Evolutionary conservation across 2,329 filamentous ascomycete species (phyloP).

Genomic region (Ceratocystis ficicola): DNA sequence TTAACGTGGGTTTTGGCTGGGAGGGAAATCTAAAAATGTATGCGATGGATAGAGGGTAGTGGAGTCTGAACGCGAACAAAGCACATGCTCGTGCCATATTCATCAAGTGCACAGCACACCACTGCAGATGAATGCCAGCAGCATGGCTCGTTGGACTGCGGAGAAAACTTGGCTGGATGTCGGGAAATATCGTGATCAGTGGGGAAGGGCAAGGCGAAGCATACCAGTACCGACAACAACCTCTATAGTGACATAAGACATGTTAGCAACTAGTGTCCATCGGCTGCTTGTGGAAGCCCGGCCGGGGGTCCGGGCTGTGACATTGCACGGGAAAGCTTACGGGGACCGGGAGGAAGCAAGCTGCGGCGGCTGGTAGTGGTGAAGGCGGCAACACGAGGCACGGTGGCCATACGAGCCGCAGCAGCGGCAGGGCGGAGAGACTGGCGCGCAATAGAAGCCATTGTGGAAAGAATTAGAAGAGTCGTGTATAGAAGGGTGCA

Average conservation of each 20-base stretch:
- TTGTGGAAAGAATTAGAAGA: slow-evolving; percentile 27
- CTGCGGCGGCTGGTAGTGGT: slow-evolving; percentile 65
- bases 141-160: not conserved
- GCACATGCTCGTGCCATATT: not conserved
- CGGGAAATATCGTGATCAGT: slow-evolving; percentile 1
- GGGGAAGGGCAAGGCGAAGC: slow-evolving; percentile 22
- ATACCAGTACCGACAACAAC: slow-evolving; percentile 62
- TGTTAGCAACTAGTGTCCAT: slow-evolving; percentile 33
- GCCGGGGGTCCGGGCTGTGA: not conserved
- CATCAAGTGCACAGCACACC: not conserved
- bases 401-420: slow-evolving; percentile 25
- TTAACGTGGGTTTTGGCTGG: slow-evolving; percentile 9
- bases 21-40: not conserved
- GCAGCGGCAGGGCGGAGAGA: slow-evolving; percentile 37
- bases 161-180: not conserved
- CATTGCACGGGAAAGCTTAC: slow-evolving; percentile 39
- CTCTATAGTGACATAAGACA: slow-evolving; percentile 39
- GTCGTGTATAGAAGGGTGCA: not conserved
- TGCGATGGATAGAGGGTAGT: slow-evolving; percentile 9
- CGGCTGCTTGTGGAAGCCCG: not conserved
- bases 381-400: slow-evolving; percentile 59
- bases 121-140: not conserved
- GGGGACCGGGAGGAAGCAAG: slow-evolving; percentile 73
- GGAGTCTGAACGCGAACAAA: not conserved
- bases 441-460: slow-evolving; percentile 47